Evolutionary conservation across 495 filamentous ascomycete genomes (phyloP).

Genomic region (Penicillium manginii): DNA sequence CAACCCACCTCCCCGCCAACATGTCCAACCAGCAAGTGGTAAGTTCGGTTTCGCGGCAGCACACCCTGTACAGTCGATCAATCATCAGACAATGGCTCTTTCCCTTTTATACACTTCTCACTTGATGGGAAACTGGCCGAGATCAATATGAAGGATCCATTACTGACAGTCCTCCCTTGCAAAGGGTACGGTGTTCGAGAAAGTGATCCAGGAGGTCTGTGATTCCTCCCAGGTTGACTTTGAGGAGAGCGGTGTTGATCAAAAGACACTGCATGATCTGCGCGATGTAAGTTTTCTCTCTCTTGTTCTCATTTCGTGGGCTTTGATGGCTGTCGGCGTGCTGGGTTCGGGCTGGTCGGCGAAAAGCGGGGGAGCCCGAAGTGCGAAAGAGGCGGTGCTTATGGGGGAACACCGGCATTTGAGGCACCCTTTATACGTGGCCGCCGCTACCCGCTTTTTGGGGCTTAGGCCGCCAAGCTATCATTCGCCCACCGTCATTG

Average conservation of each 20-base stretch:
- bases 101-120: not conserved
- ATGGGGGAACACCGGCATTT: slow-evolving; percentile 45
- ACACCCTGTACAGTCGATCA: slow-evolving; percentile 17
- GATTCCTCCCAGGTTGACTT: slow-evolving; percentile 89
- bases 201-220: slow-evolving; percentile 91
- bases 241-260: slow-evolving; percentile 92
- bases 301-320: slow-evolving; percentile 15
- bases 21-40: slow-evolving; percentile 72
- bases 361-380: slow-evolving; percentile 39
- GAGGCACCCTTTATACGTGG: slow-evolving; percentile 48
- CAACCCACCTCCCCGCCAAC: slow-evolving; percentile 15
- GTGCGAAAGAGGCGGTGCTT: slow-evolving; percentile 47
- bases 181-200: slow-evolving; percentile 81
- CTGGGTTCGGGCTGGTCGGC: slow-evolving; percentile 21
- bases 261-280: slow-evolving; percentile 81
- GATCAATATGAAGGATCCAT: slow-evolving; percentile 3
- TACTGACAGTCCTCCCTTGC: slow-evolving; percentile 39
- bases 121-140: not conserved
- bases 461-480: slow-evolving; percentile 38
- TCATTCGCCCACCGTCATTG: slow-evolving; percentile 15
- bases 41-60: slow-evolving; percentile 44
- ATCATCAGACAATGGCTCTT: not conserved
- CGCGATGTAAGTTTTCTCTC: slow-evolving; percentile 65
- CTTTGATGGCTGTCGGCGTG: slow-evolving; percentile 20
- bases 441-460: slow-evolving; percentile 40